Base-by-base conservation (phyloP, 2,329 filamentous ascomycete genomes). In the Lizonia empirigonia region DNA sequence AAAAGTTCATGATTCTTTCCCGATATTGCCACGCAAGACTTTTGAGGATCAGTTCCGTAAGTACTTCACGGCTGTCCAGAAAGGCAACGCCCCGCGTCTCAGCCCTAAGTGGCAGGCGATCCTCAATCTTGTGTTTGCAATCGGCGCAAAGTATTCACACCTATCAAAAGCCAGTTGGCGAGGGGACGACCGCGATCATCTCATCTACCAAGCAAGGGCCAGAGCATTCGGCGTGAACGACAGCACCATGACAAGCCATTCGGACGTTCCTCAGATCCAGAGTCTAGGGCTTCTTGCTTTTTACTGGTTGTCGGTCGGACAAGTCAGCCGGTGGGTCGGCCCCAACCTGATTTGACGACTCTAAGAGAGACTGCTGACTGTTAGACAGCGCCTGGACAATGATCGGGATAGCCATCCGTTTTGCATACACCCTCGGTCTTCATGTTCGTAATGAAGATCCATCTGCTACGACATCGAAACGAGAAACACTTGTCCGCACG, bases 71-170 rank as follows among this genome's bases (percentile, higher is more conserved):
- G 58, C 58, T 2, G n/a, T 61, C n/a, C 55, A 60, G 8, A 53
- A 42, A 16, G 62, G 59, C 9, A 63, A 56, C 10, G 48, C 59
- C 13, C 55, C 59, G 2, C 54, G 38, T 4, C 48, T 65, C 3
- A 65, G 58, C 30, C 42, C 45, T 7, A 68, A 63, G 41, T 77
- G 74, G 74, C 66, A 71, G 27, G 70, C 69, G 7, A 74, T 74
- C 15, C 30, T 77, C 44, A 76, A 77, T 32, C 49, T 77, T 20
- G 67, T 77, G 2, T 75, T 77, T 46, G 75, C 75, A 3, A 73
- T 77, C n/a, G 74, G 69, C 4, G 69, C 74, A 29, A 70, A 69
- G 44, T 69, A 74, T 39, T 68, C 68, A n/a, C 64, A 72, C 44
- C 63, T 74, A 22, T 56, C 60, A n/a, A 59, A 69, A 35, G 63